Percentiles rank a stretch among this genome's conserved stretches.
Conservation (phyloP, 202 grass and related monocot species). For the Alloteropsis angusta region DNA sequence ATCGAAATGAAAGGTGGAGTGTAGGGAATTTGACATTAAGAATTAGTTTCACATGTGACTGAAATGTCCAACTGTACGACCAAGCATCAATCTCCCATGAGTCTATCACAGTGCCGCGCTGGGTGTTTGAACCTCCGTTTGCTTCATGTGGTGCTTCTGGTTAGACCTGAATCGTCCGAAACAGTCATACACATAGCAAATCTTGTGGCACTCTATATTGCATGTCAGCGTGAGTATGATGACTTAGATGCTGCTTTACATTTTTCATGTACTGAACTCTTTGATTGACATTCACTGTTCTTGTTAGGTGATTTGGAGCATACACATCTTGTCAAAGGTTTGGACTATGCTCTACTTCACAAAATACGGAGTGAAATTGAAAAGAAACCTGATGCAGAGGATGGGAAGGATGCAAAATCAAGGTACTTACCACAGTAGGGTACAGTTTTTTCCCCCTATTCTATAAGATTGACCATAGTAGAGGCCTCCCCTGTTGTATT, state of each 20-base stretch:
- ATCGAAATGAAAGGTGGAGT: background rate
- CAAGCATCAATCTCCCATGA: no score
- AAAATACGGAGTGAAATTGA: constrained; percentile 98
- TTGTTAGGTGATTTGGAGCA: constrained; percentile 95
- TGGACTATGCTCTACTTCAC: constrained; percentile 98
- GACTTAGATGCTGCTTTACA: background rate
- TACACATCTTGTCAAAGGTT: constrained; percentile 97
- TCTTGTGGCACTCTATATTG: no score
- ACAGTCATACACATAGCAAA: no score
- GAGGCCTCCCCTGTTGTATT: no score
- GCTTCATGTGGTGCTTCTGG: no score
- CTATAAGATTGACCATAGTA: no score
- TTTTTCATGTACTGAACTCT: background rate
- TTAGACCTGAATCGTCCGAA: no score
- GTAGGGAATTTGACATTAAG: constrained; percentile 1
- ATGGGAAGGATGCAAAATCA: constrained; percentile 58
- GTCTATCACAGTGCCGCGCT: no score
- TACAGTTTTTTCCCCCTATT: background rate
- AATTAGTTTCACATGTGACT: no score
- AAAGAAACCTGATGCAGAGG: constrained; percentile 85
- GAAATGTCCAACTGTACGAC: no score
- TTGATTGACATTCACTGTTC: constrained; percentile 9
- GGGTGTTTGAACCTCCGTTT: no score
- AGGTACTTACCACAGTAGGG: constrained; percentile 38
- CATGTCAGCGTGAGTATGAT: background rate